These are phyloP conservation scores for Aspergillus ostianus DNA, from an alignment of 495 filamentous ascomycete species.

Conservation along the genomic window DNA sequence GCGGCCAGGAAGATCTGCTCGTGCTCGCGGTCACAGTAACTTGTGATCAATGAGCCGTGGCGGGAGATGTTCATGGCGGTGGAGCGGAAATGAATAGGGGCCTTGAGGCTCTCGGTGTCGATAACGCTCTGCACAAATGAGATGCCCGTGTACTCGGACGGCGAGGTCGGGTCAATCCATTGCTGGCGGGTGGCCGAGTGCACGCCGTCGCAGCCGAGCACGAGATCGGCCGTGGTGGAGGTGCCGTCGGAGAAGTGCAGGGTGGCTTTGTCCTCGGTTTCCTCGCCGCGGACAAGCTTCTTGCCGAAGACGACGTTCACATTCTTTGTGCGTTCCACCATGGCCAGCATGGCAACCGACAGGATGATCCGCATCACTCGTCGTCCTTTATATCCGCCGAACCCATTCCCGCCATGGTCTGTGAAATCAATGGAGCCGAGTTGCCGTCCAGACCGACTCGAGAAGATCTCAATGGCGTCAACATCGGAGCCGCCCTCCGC, in stretches of 20 bases:
- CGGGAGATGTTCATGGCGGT: conserved; percentile 52
- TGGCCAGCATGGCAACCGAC: conserved; percentile 44
- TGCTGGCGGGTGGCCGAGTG: conserved; percentile 53
- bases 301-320: conserved; percentile 42
- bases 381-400: conserved; percentile 45
- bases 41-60: conserved; percentile 53
- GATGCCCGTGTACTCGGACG: conserved; percentile 55
- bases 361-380: conserved; percentile 49
- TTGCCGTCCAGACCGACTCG: conserved; percentile 47
- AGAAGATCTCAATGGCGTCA: conserved; percentile 52
- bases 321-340: conserved; percentile 39
- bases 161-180: conserved; percentile 50
- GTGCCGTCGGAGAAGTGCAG: conserved; percentile 52
- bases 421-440: conserved; percentile 46
- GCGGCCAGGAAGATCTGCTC: conserved; percentile 54
- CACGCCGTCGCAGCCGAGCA: conserved; percentile 65
- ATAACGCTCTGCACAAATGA: conserved; percentile 54
- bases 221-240: conserved; percentile 47
- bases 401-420: conserved; percentile 36
- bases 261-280: conserved; percentile 38
- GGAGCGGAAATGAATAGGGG: conserved; percentile 42
- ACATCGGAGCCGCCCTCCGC: conserved; percentile 45
- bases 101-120: conserved; percentile 16
- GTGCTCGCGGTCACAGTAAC: conserved; percentile 45
- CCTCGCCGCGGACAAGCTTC: conserved; percentile 38